Conservation (phyloP, 495 filamentous ascomycete genomes). For the Penicillium waksmanii region DNA sequence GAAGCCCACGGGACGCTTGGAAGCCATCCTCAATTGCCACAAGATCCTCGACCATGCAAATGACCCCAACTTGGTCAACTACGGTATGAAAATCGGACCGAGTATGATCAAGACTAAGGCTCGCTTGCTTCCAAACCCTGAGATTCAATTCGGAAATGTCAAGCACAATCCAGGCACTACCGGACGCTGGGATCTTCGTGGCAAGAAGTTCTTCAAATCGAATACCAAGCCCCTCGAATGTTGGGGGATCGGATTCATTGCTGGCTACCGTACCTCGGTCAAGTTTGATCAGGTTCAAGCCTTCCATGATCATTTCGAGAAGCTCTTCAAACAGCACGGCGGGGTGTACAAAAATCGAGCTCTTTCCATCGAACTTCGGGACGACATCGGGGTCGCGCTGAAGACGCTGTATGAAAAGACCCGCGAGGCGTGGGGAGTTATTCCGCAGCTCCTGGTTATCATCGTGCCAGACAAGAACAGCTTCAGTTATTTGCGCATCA, state of each 20-base stretch:
- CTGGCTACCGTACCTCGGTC: conserved; percentile 42
- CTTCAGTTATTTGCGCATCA: conserved; percentile 73
- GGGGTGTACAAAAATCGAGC: conserved; percentile 55
- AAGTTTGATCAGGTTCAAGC: conserved; percentile 48
- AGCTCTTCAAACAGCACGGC: conserved; percentile 71
- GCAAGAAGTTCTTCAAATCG: conserved; percentile 68
- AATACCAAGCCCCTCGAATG: conserved; percentile 62
- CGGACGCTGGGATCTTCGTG: conserved; percentile 87
- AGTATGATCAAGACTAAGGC: conserved; percentile 68
- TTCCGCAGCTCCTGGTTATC: conserved; percentile 70
- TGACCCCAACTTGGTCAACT: conserved; percentile 69
- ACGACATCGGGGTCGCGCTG: conserved; percentile 57
- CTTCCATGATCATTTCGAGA: conserved; percentile 64
- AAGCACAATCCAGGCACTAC: conserved; percentile 56
- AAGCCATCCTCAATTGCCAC: conserved; percentile 66
- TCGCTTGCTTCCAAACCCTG: conserved; percentile 70
- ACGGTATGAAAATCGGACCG: conserved; percentile 67
- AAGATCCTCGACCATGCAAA: conserved; percentile 64
- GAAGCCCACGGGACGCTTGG: conserved; percentile 63
- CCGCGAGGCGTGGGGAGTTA: conserved; percentile 46
- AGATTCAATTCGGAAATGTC: conserved; percentile 63
- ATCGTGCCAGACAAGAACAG: conserved; percentile 69
- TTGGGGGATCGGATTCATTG: conserved; percentile 72
- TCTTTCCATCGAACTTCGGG: conserved; percentile 33
- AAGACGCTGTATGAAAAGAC: conserved; percentile 53